A percentile compares a stretch with the other conserved stretches of the same genome.
These are phyloP conservation scores for Amniculicola lignicola DNA, from an alignment of 495 filamentous ascomycete species.

Conservation along the genomic window DNA sequence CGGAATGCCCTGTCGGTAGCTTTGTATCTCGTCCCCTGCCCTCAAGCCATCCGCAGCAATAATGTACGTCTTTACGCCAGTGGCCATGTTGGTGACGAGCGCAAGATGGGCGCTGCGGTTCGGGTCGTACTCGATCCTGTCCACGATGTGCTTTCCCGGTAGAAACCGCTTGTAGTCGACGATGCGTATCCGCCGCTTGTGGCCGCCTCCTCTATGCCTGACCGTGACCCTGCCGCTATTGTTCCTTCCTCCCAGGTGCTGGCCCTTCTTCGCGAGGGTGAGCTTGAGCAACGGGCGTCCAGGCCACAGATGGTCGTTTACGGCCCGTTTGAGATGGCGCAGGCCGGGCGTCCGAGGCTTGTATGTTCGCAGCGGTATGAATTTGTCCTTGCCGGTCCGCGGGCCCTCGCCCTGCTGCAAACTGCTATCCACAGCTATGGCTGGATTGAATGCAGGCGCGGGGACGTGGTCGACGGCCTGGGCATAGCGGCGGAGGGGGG, in stretches of 20 bases:
- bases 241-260: slow-evolving; percentile 88
- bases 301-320: slow-evolving; percentile 97
- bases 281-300: slow-evolving; percentile 77
- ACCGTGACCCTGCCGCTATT: slow-evolving; percentile 80
- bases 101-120: slow-evolving; percentile 92
- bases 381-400: slow-evolving; percentile 41
- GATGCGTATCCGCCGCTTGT: slow-evolving; percentile 83
- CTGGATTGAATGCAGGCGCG: slow-evolving; percentile 21
- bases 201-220: slow-evolving; percentile 84
- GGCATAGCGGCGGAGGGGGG: slow-evolving; percentile 54
- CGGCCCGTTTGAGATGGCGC: slow-evolving; percentile 81
- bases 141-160: slow-evolving; percentile 78
- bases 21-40: slow-evolving; percentile 85
- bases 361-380: slow-evolving; percentile 69
- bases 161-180: slow-evolving; percentile 77
- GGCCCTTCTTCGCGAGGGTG: slow-evolving; percentile 87
- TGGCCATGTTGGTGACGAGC: slow-evolving; percentile 68
- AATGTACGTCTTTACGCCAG: slow-evolving; percentile 75
- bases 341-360: slow-evolving; percentile 93
- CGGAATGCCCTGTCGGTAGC: slow-evolving; percentile 85
- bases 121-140: slow-evolving; percentile 94
- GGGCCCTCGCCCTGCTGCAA: slow-evolving; percentile 8
- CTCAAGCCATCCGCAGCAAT: slow-evolving; percentile 90
- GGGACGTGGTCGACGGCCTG: slow-evolving; percentile 39
- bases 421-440: slow-evolving; percentile 11